Evolutionary conservation across 805 yeast species (phyloP).

Genomic region (Barnettozyma vustinii): DNA sequence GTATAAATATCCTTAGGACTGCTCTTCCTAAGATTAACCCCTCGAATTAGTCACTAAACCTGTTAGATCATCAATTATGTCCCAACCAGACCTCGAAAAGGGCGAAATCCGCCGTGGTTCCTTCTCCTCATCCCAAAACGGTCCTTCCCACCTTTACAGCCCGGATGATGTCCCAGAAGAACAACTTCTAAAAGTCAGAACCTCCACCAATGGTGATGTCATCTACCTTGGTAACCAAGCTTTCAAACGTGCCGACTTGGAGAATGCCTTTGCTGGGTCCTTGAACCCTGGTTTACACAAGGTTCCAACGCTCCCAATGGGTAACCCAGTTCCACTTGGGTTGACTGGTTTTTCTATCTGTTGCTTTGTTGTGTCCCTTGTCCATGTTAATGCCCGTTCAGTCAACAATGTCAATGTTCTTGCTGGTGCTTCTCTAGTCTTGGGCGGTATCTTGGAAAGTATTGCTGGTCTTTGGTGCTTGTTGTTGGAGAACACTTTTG

Average conservation of each 20-base stretch:
- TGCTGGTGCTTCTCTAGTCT: slow-evolving; percentile 61
- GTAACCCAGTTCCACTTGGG: slow-evolving; percentile 76
- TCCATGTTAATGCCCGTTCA: slow-evolving; percentile 64
- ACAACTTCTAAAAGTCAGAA: slow-evolving; percentile 16
- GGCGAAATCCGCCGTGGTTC: slow-evolving; percentile 8
- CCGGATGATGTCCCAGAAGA: neutral
- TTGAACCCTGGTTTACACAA: slow-evolving; percentile 41
- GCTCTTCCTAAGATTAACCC: neutral
- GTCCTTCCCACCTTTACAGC: slow-evolving; percentile 3
- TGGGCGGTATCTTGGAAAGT: slow-evolving; percentile 68
- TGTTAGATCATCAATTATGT: neutral
- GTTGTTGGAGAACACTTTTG: slow-evolving; percentile 71
- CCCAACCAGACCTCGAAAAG: slow-evolving; percentile 17
- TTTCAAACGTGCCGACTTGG: slow-evolving; percentile 48
- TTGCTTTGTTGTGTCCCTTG: slow-evolving; percentile 53
- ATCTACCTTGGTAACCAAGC: slow-evolving; percentile 36
- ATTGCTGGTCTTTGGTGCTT: slow-evolving; percentile 74
- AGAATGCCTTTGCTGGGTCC: slow-evolving; percentile 59
- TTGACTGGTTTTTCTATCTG: slow-evolving; percentile 59
- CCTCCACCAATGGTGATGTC: slow-evolving; percentile 30
- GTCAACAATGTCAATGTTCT: slow-evolving; percentile 55
- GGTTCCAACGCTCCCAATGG: slow-evolving; percentile 46
- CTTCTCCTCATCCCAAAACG: slow-evolving; percentile 14
- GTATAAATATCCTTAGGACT: neutral
- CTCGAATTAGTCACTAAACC: neutral